A percentile compares a stretch with the other conserved stretches of the same genome.
These are phyloP conservation scores for Balakata baccata DNA, from an alignment of 345 rosid species.

Conservation along the genomic window DNA sequence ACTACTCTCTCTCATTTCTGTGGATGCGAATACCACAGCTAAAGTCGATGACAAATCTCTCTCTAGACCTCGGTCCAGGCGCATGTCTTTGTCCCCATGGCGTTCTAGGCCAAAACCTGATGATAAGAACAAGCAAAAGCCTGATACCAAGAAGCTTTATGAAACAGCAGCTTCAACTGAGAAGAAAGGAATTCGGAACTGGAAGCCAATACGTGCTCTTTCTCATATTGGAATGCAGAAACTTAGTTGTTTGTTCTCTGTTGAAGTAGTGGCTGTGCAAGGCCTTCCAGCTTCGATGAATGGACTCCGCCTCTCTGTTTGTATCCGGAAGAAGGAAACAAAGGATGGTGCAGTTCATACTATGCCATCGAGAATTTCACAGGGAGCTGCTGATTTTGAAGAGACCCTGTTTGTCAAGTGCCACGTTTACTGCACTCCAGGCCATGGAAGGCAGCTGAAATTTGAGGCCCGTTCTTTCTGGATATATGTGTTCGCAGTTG, in stretches of 20 bases:
- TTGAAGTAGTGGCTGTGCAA: conserved; percentile 76
- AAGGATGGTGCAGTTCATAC: conserved; percentile 85
- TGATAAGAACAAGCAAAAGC: conserved; percentile 19
- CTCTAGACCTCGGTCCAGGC: conserved; percentile 48
- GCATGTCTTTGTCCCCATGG: conserved; percentile 92
- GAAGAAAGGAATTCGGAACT: conserved; percentile 81
- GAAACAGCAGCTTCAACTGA: conserved; percentile 35
- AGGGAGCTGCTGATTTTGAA: conserved; percentile 87
- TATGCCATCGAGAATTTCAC: conserved; percentile 87
- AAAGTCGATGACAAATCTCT: conserved; percentile 29
- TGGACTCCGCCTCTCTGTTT: conserved; percentile 84
- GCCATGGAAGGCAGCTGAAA: conserved; percentile 51
- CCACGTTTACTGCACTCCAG: conserved; percentile 64
- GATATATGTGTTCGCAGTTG: conserved; percentile 67
- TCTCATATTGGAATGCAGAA: conserved; percentile 83
- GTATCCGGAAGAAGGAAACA: conserved; percentile 76
- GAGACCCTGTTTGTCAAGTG: conserved; percentile 80
- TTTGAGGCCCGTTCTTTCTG: conserved; percentile 81
- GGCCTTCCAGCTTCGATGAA: conserved; percentile 90
- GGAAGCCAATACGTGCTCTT: conserved; percentile 90
- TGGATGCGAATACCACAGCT: conserved; percentile 35
- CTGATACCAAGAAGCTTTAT: conserved; percentile 30
- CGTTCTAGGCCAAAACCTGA: conserved; percentile 67
- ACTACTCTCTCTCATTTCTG: conserved; percentile 33
- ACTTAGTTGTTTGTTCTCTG: conserved; percentile 79